phyloP scores from a whole-genome alignment of 805 yeast species.

The Candida rishiriensis region DNA sequence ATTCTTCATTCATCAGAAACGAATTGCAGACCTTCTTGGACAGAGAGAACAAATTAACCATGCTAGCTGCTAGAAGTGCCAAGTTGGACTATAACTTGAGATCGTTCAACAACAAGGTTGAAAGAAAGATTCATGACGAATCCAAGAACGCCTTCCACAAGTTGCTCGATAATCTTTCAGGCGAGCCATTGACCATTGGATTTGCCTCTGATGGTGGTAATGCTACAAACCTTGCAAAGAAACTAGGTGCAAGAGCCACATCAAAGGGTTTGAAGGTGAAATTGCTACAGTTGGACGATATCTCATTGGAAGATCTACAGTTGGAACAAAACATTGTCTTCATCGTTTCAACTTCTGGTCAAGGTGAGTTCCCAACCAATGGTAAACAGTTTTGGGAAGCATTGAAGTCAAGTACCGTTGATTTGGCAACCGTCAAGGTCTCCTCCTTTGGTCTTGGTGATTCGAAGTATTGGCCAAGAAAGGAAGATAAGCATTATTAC shows the following conservation, averaged over 20 bases:
- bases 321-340: conserved; percentile 66
- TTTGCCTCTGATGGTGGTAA: conserved; percentile 93
- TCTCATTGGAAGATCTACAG: conserved; percentile 67
- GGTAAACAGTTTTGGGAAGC: conserved; percentile 77
- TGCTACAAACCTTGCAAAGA: conserved; percentile 77
- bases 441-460: conserved; percentile 79
- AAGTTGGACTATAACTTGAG: conserved; percentile 71
- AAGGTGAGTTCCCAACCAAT: conserved; percentile 82
- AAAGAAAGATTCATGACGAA: conserved; percentile 47
- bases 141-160: conserved; percentile 76
- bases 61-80: conserved; percentile 69
- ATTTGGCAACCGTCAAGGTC: conserved; percentile 51
- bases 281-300: conserved; percentile 66
- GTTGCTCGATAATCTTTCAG: conserved; percentile 80
- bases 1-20: conserved; percentile 75
- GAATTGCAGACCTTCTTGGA: conserved; percentile 78
- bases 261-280: conserved; percentile 72
- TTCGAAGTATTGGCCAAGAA: conserved; percentile 93
- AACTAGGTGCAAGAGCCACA: conserved; percentile 71
- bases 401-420: conserved; percentile 61
- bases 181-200: conserved; percentile 84
- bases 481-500: conserved; percentile 89
- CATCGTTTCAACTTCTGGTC: conserved; percentile 75
- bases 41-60: conserved; percentile 81
- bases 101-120: conserved; percentile 54